These are phyloP conservation scores for Apium graveolens DNA, from an alignment of 129 eudicot species.

Conservation along the genomic window DNA sequence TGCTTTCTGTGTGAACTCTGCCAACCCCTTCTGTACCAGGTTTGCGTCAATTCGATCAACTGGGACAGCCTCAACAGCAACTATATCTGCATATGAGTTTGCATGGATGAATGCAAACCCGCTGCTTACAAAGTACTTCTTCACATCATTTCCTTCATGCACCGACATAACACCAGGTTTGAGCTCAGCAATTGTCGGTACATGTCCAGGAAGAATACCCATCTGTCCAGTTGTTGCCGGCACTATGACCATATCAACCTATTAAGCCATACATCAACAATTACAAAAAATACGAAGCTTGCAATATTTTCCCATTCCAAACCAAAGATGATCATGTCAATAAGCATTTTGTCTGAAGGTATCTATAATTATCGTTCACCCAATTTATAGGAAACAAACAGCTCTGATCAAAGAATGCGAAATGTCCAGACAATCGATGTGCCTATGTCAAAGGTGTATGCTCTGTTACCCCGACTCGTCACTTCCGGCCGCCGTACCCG, in stretches of 20 bases:
- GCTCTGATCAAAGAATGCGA: neutral
- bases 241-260: slow-evolving; percentile 83
- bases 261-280: neutral
- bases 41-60: slow-evolving; percentile 56
- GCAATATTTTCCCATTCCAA: neutral
- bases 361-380: neutral
- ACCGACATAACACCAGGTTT: slow-evolving; percentile 66
- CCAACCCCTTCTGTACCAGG: slow-evolving; percentile 60
- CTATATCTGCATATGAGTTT: slow-evolving; percentile 58
- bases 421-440: neutral
- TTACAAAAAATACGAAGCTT: too few relatives aligned
- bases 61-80: slow-evolving; percentile 74
- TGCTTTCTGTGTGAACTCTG: slow-evolving; percentile 64
- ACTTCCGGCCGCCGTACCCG: too few relatives aligned
- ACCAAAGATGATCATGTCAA: neutral
- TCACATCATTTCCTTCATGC: slow-evolving; percentile 59
- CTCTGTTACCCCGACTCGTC: too few relatives aligned
- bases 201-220: slow-evolving; percentile 84
- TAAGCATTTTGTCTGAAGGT: neutral
- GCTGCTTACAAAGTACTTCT: slow-evolving; percentile 66
- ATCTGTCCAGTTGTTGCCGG: slow-evolving; percentile 82
- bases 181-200: slow-evolving; percentile 71
- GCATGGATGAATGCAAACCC: slow-evolving; percentile 80
- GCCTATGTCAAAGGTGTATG: neutral
- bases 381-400: neutral